These are phyloP conservation scores for Fusarium ramigenum DNA, from an alignment of 2,329 filamentous ascomycete species.

Conservation along the genomic window DNA sequence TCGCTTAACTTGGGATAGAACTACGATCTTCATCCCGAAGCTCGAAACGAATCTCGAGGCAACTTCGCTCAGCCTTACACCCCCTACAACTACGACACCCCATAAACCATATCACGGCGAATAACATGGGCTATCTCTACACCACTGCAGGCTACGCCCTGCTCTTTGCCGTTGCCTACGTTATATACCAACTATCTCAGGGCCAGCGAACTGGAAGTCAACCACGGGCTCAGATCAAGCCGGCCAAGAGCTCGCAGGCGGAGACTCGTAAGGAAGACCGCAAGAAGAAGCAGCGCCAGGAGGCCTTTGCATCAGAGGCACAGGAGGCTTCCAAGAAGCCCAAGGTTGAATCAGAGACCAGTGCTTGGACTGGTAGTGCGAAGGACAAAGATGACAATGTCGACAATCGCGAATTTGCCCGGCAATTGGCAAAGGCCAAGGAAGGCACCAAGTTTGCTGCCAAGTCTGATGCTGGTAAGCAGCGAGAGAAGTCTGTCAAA, in stretches of 20 bases:
- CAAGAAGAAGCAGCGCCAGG: conserved; percentile 59
- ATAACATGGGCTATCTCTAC: conserved; percentile 49
- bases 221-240: conserved; percentile 42
- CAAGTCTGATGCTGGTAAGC: conserved; percentile 66
- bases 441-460: conserved; percentile 70
- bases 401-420: conserved; percentile 80
- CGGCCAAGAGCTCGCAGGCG: conserved; percentile 42
- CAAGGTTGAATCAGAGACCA: conserved; percentile 49
- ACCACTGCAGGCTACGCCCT: conserved; percentile 51
- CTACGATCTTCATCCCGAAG: conserved; percentile 15
- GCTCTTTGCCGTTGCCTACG: conserved; percentile 49
- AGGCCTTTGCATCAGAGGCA: conserved; percentile 51
- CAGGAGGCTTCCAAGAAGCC: conserved; percentile 50
- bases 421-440: conserved; percentile 75
- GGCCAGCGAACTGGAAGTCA: conserved; percentile 48
- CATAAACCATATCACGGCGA: conserved; percentile 44
- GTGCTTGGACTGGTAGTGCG: conserved; percentile 42
- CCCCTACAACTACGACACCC: conserved; percentile 11
- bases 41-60: conserved; percentile 21
- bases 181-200: conserved; percentile 47
- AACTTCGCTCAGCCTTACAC: conserved; percentile 11
- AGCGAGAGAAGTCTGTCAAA: conserved; percentile 75
- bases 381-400: conserved; percentile 60
- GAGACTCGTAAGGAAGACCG: conserved; percentile 53
- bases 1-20: conserved; percentile 3